phyloP scores from a whole-genome alignment of 768 basidiomycete species.

The Suillus brevipes region DNA sequence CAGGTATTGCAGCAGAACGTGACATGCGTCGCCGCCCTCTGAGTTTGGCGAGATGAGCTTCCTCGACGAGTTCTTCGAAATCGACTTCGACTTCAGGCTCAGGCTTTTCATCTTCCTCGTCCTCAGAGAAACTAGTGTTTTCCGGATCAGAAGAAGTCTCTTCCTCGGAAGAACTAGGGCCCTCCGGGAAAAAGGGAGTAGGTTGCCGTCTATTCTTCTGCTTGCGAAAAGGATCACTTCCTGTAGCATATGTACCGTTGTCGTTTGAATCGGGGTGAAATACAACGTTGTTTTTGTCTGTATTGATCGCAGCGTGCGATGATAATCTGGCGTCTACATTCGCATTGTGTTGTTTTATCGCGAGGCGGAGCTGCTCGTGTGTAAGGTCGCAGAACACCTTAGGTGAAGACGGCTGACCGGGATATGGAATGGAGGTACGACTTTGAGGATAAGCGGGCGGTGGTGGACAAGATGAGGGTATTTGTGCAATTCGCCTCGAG shows the following conservation, averaged over 20 bases:
- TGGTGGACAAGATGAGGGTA: not conserved
- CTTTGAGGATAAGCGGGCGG: not conserved
- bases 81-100: conserved; percentile 1
- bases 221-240: conserved; percentile 8
- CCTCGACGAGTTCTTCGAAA: conserved; percentile 3
- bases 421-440: not conserved
- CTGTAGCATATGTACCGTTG: conserved; percentile 17
- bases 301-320: not conserved
- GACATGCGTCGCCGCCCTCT: conserved; percentile 1
- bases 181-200: not conserved
- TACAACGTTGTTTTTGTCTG: conserved; percentile 11
- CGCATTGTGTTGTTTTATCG: conserved; percentile 4
- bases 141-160: not conserved
- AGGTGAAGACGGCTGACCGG: not conserved
- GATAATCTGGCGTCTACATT: not conserved
- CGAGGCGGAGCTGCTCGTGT: conserved; percentile 6
- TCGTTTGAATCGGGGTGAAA: conserved; percentile 20
- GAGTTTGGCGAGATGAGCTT: conserved; percentile 1
- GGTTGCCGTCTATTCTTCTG: conserved; percentile 1
- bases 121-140: not conserved
- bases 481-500: not conserved
- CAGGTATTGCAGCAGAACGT: not conserved
- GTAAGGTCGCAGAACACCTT: conserved; percentile 5
- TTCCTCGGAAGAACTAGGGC: not conserved
- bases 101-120: conserved; percentile 2